Evolutionary conservation across 73 alveolate species (phyloP).

Genomic region (Breviolum minutum): DNA sequence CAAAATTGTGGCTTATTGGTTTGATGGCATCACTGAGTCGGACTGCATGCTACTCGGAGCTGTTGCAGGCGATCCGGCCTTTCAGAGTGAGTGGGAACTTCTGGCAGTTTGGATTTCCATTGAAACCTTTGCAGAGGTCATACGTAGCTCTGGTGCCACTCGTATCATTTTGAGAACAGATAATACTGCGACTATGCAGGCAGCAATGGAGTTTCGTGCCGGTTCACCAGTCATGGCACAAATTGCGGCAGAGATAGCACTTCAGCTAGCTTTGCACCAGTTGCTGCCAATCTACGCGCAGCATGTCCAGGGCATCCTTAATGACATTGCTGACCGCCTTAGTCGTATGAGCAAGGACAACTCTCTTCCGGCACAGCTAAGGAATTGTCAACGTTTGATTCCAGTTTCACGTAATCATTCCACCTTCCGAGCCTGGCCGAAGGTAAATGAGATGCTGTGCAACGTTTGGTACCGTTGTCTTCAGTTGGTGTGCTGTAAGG

Average conservation of each 20-base stretch:
- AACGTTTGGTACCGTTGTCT: too few species aligned
- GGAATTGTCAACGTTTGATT: too few species aligned
- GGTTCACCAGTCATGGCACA: neutral
- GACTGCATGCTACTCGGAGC: neutral
- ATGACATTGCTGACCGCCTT: neutral
- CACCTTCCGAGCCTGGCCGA: too few species aligned
- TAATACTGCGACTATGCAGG: neutral
- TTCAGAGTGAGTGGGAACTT: constrained; percentile 50
- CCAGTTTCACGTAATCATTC: too few species aligned
- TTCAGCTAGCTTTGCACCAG: neutral
- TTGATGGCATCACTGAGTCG: neutral
- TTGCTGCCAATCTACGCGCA: neutral
- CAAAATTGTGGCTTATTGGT: neutral
- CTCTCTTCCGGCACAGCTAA: neutral
- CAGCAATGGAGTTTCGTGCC: constrained; percentile 18
- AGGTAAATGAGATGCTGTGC: too few species aligned
- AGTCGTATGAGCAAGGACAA: neutral
- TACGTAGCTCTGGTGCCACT: neutral
- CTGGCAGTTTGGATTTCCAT: neutral
- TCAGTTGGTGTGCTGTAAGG: too few species aligned
- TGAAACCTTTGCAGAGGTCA: neutral
- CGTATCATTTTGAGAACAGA: neutral
- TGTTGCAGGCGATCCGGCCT: neutral
- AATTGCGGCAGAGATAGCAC: constrained; percentile 9
- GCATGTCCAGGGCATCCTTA: constrained; percentile 24